Conservation (phyloP, 208 protist species). For the Trichomonas gallinae region DNA sequence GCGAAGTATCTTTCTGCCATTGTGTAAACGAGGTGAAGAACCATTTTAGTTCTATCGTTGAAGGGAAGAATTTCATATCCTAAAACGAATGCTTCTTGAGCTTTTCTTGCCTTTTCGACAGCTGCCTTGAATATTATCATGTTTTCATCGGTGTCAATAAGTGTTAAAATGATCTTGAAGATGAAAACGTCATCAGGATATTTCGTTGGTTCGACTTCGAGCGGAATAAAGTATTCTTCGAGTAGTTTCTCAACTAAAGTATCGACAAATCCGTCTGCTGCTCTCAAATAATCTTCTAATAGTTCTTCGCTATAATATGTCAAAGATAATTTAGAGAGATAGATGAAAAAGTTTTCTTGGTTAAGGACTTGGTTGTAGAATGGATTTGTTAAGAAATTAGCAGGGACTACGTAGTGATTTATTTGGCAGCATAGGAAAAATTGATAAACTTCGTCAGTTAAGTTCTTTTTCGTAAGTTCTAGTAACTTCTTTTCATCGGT, state of each 20-base stretch:
- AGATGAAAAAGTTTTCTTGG: background rate
- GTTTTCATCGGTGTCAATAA: background rate
- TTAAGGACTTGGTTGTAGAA: background rate
- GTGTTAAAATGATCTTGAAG: background rate
- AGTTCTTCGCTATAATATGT: background rate
- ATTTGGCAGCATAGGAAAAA: background rate
- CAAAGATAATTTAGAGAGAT: background rate
- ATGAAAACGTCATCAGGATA: background rate
- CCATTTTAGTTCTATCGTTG: background rate
- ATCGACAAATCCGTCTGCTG: background rate
- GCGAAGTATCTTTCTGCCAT: background rate
- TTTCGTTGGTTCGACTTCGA: background rate
- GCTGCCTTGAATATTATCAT: background rate
- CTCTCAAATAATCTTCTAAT: background rate
- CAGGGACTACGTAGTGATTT: background rate
- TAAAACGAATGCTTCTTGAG: background rate
- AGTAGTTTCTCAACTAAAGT: background rate
- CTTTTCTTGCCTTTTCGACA: background rate
- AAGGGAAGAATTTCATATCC: background rate
- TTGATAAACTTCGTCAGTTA: background rate
- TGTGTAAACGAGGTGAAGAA: background rate
- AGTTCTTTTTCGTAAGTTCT: background rate
- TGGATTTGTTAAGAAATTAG: background rate
- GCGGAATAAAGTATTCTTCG: background rate
- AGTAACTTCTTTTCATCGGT: background rate